Evolutionary conservation across 73 alveolate genomes (phyloP).

Genomic region (Tetrahymena thermophila): DNA sequence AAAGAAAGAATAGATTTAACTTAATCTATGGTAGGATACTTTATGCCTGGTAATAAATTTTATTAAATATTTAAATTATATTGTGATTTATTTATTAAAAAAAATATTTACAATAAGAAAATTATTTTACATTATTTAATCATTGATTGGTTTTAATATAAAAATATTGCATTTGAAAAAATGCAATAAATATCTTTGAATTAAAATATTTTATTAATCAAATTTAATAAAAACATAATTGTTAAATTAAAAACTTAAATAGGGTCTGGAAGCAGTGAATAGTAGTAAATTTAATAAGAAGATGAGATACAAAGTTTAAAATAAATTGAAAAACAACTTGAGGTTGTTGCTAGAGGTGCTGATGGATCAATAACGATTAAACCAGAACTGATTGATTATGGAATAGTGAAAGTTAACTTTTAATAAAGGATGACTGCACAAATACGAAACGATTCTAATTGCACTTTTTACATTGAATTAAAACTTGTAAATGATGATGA

Average conservation of each 20-base stretch:
- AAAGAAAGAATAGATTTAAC: slow-evolving; percentile 77
- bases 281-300: slow-evolving; percentile 39
- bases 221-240: too few relatives aligned
- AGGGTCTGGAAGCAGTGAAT: slow-evolving; percentile 64
- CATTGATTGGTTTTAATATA: too few relatives aligned
- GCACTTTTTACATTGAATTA: slow-evolving; percentile 85
- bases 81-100: too few relatives aligned
- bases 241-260: too few relatives aligned
- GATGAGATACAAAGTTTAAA: slow-evolving; percentile 47
- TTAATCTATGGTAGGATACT: slow-evolving; percentile 84
- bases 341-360: slow-evolving; percentile 81
- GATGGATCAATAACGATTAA: slow-evolving; percentile 81
- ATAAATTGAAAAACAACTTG: slow-evolving; percentile 56
- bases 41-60: slow-evolving; percentile 61
- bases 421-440: slow-evolving; percentile 67
- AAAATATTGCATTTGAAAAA: too few relatives aligned
- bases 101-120: too few relatives aligned
- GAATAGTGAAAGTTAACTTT: slow-evolving; percentile 93
- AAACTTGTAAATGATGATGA: slow-evolving; percentile 30
- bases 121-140: background rate
- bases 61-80: background rate
- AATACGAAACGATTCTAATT: slow-evolving; percentile 78
- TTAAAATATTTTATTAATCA: too few relatives aligned
- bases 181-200: too few relatives aligned
- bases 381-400: slow-evolving; percentile 83